Conservation (phyloP, 352 stramenopile genomes). For the Globisporangium abappressorium region DNA sequence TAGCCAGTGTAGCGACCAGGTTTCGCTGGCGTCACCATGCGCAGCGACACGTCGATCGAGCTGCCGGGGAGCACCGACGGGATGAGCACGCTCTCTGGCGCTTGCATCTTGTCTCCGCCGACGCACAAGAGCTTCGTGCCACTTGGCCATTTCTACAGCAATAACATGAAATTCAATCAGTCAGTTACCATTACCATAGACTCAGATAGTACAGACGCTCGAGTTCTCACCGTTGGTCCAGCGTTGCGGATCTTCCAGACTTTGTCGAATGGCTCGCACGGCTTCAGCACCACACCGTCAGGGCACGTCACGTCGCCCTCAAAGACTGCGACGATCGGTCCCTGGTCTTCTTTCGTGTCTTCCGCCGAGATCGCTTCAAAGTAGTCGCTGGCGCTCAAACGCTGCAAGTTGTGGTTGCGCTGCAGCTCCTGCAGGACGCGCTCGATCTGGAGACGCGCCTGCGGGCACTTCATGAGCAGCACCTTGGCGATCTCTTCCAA, state of each 20-base stretch:
- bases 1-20: slow-evolving; percentile 83
- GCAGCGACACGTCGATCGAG: slow-evolving; percentile 72
- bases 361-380: slow-evolving; percentile 71
- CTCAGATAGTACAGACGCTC: not conserved
- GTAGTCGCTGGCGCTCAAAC: slow-evolving; percentile 67
- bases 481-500: slow-evolving; percentile 75
- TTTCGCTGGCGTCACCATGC: slow-evolving; percentile 45
- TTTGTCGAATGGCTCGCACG: slow-evolving; percentile 75
- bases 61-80: slow-evolving; percentile 62
- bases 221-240: slow-evolving; percentile 35
- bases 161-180: not conserved
- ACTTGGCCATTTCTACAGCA: slow-evolving; percentile 58
- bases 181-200: not conserved
- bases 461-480: slow-evolving; percentile 69
- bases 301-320: slow-evolving; percentile 84
- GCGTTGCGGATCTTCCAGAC: slow-evolving; percentile 87
- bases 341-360: slow-evolving; percentile 68
- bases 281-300: slow-evolving; percentile 74
- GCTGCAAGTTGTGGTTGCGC: slow-evolving; percentile 62
- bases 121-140: slow-evolving; percentile 69
- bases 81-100: slow-evolving; percentile 67
- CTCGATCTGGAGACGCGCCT: slow-evolving; percentile 69
- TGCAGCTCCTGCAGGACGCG: slow-evolving; percentile 72
- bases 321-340: slow-evolving; percentile 76
- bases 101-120: slow-evolving; percentile 73